phyloP scores from a whole-genome alignment of 2,329 filamentous ascomycete species.

The Didymella pinodella region DNA sequence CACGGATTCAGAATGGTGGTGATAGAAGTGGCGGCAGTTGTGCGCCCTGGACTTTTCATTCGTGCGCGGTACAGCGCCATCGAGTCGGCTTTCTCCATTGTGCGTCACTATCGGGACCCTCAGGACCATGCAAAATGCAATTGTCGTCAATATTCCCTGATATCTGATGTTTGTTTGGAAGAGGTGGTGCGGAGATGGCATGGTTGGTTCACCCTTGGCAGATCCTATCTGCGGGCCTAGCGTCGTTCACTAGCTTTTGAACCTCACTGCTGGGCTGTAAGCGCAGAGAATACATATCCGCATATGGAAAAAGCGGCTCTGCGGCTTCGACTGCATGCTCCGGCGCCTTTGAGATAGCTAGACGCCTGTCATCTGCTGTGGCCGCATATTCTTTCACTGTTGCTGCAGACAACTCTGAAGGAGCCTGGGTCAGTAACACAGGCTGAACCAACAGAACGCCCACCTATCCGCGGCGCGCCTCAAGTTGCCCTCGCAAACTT shows the following conservation, averaged over 20 bases:
- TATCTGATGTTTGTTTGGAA: conserved; percentile 7
- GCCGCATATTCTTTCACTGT: conserved; percentile 3
- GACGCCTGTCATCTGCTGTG: conserved; percentile 3
- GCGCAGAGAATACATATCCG: conserved; percentile 5
- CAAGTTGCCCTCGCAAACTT: not conserved
- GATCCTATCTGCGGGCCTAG: conserved; percentile 2
- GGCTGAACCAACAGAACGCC: conserved; percentile 4
- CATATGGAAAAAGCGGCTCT: conserved; percentile 13
- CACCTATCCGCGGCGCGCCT: conserved; percentile 4
- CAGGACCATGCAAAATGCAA: not conserved
- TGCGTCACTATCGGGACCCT: not conserved
- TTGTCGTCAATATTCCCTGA: not conserved
- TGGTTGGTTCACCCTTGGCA: conserved; percentile 9
- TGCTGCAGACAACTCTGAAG: not conserved
- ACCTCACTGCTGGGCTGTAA: conserved; percentile 13
- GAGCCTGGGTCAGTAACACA: conserved; percentile 10
- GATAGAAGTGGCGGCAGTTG: conserved; percentile 8
- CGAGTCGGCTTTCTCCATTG: conserved; percentile 1
- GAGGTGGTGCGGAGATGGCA: not conserved
- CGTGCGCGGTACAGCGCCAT: not conserved
- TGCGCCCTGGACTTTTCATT: not conserved
- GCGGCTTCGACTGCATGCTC: conserved; percentile 2
- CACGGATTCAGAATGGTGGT: conserved; percentile 11
- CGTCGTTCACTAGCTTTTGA: conserved; percentile 6
- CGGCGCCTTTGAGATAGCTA: not conserved